Conservation (phyloP, 2,329 filamentous ascomycete species). For the Colletotrichum trifolii region DNA sequence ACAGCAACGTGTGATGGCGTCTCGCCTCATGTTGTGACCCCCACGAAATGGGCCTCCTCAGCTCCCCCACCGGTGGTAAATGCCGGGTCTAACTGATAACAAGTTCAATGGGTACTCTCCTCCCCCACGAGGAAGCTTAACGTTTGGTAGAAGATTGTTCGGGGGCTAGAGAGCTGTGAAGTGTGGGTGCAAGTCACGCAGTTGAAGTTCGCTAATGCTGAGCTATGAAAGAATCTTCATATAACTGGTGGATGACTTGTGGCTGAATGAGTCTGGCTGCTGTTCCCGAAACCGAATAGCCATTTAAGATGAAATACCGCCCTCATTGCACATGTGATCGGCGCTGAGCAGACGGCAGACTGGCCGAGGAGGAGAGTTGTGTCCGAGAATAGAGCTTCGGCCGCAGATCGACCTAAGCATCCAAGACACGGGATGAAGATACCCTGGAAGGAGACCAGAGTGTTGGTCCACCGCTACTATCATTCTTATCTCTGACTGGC, state of each 20-base stretch:
- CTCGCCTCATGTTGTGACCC: slow-evolving; percentile 4
- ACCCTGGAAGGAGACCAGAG: neutral
- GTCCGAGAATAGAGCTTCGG: neutral
- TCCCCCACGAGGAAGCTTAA: neutral
- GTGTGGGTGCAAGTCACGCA: too few species aligned
- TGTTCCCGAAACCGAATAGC: neutral
- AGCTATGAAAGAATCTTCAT: too few species aligned
- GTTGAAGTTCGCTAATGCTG: too few species aligned
- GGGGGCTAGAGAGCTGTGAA: too few species aligned
- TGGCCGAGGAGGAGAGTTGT: neutral
- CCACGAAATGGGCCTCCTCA: slow-evolving; percentile 4
- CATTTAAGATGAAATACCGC: neutral
- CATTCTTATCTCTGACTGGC: slow-evolving; percentile 11
- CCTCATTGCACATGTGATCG: neutral
- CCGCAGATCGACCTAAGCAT: slow-evolving; percentile 7
- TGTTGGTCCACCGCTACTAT: slow-evolving; percentile 4
- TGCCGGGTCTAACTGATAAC: slow-evolving; percentile 5
- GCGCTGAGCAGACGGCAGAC: neutral
- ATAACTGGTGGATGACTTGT: too few species aligned
- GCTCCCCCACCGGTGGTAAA: neutral
- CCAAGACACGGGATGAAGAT: neutral
- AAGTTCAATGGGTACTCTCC: slow-evolving; percentile 1
- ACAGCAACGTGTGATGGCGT: slow-evolving; percentile 9
- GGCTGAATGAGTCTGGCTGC: neutral
- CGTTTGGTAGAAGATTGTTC: too few species aligned